Evolutionary conservation across 2,329 filamentous ascomycete genomes (phyloP), one percentile per base, ranked within the genome.

Genomic region (Coniochaeta ligniaria): DNA sequence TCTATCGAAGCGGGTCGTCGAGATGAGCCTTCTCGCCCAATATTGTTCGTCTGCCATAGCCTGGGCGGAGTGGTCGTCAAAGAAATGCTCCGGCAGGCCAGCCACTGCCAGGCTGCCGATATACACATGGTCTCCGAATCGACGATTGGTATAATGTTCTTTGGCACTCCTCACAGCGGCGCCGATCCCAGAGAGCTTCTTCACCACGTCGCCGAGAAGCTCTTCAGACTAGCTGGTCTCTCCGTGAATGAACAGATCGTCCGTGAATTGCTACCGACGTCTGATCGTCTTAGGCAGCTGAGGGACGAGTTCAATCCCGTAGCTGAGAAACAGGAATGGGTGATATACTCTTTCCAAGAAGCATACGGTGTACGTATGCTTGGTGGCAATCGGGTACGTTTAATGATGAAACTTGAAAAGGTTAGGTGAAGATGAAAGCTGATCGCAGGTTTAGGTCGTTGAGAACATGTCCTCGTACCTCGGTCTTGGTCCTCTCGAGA

Each of bases 401-500:
- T 28, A 8, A 12, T 60, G 17, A 57, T 33, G 1, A 11, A 41
- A 17, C 5, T n/a, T 6, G 12, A 16, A n/a, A 9, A 50, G 26
- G 2, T n/a, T 6, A 31, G 14, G 4, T n/a, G 17, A n/a, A 55
- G n/a, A 9, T 55, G 11, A 14, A 26, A 14, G 16, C 31, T 31
- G 16, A 55, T 11, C 11, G 26, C 8, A 14, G 14, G n/a, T 55
- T 20, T 6, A 63, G 69, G 69, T 75, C 16, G 74, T 76, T 1
- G 70, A 76, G 11, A 73, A 77, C 58, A 60, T 36, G 6, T 76
- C 74, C 0, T 76, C 75, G 0, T 73, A 62, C 60, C 63, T 77
- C 11, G 66, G 69, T 47, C 33, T 68, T 20, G 26, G 12, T 20
- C 66, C 38, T 4, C 57, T 72, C 24, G 74, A 77, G 57, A 69